Base-by-base conservation (phyloP, 1,284 basidiomycete species). In the Ceratobasidium sp. region DNA sequence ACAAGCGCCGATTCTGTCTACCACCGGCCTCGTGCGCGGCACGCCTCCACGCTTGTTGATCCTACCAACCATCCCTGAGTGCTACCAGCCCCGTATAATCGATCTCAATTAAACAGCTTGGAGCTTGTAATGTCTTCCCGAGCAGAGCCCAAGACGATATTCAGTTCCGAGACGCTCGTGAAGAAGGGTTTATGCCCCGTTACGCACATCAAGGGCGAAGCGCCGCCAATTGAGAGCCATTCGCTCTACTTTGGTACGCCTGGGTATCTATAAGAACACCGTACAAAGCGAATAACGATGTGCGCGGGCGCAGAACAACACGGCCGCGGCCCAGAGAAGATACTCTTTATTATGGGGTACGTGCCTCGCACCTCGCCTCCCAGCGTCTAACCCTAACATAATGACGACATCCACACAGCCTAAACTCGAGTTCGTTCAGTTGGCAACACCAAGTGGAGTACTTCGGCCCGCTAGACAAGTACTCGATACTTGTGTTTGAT, bases 401-500 rank as follows among this genome's bases (percentile, higher is more conserved):
- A 53, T 53, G 23, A 53, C 26, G 23, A 53, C 26, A 16, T 23
- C 39, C 39, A 30, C 43, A 12, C 74, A 84, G 88, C 9, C 76
- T 92, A 74, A 91, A 89, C 78, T 84, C 84, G 74, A 87, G 82
- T 67, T 87, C 84, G 3, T 91, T 89, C 76, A 83, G 84, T 0
- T 92, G 90, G 91, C 78, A 80, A 1, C 78, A 81, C 1, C 90
- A 77, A 52, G 73, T 76, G 4, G 73, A 74, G 12, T 46, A 73
- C 48, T 77, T 77, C 48, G 65, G 59, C 23, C 59, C 91, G 77
- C 86, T 91, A 2, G 81, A 83, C 9, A 80, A 84, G 53, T 86
- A 90, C 74, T 88, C 88, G 0, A 82, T 88, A 6, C 83, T 96
- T 1, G 92, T 94, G 0, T 92, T 95, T 76, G 94, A 97, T 79